Evolutionary conservation across 2,329 filamentous ascomycete species (phyloP).

Genomic region (Fusarium transvaalense): DNA sequence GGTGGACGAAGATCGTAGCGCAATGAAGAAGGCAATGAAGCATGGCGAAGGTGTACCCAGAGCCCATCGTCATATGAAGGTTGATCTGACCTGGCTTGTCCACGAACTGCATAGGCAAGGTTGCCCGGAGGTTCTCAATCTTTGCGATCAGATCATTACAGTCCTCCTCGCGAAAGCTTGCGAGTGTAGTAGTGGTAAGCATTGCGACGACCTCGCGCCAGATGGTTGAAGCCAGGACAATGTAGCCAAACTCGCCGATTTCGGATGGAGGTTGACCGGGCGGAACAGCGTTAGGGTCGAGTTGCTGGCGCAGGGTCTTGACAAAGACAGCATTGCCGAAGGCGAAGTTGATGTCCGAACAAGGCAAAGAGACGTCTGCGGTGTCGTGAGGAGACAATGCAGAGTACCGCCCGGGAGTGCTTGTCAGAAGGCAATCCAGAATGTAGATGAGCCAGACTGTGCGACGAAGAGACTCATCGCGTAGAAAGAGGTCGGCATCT

Average conservation of each 20-base stretch:
- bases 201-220: conserved; percentile 73
- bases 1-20: conserved; percentile 71
- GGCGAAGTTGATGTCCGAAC: conserved; percentile 72
- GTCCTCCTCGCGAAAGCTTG: conserved; percentile 66
- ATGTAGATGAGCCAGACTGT: conserved; percentile 74
- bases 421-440: conserved; percentile 72
- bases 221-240: conserved; percentile 70
- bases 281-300: conserved; percentile 52
- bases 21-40: conserved; percentile 72
- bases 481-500: conserved; percentile 68
- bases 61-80: conserved; percentile 74
- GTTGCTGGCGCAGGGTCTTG: conserved; percentile 64
- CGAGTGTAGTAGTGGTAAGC: conserved; percentile 66
- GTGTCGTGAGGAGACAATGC: conserved; percentile 68
- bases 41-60: conserved; percentile 72
- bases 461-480: conserved; percentile 71
- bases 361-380: conserved; percentile 68
- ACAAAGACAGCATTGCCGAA: conserved; percentile 71
- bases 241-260: conserved; percentile 72
- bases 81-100: conserved; percentile 72
- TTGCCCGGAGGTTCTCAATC: conserved; percentile 67
- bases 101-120: conserved; percentile 69
- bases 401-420: conserved; percentile 70
- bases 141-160: conserved; percentile 65
- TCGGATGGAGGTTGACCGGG: conserved; percentile 59